Evolutionary conservation across 1,284 basidiomycete species (phyloP).

Genomic region (Pisolithus thermaeus): DNA sequence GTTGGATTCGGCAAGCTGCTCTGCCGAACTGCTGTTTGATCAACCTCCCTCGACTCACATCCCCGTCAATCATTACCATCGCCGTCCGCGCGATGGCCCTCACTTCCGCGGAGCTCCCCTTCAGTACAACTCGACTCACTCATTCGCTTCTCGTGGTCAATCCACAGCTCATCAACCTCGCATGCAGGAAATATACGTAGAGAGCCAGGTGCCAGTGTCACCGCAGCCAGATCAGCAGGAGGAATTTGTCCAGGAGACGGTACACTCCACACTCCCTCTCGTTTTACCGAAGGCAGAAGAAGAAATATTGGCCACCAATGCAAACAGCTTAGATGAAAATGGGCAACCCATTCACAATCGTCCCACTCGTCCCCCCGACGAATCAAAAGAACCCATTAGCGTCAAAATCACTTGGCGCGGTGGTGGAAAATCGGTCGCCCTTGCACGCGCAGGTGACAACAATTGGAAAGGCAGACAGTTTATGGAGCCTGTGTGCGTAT

Average conservation of each 20-base stretch:
- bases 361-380: conserved; percentile 19
- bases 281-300: conserved; percentile 40
- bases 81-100: conserved; percentile 27
- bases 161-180: conserved; percentile 22
- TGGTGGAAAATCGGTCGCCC: conserved; percentile 52
- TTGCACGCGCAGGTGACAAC: conserved; percentile 65
- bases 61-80: conserved; percentile 32
- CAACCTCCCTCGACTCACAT: conserved; percentile 40
- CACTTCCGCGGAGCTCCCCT: conserved; percentile 27
- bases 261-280: conserved; percentile 58
- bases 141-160: conserved; percentile 29
- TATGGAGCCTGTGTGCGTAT: conserved; percentile 59
- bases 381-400: conserved; percentile 38
- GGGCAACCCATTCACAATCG: conserved; percentile 16
- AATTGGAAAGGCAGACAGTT: conserved; percentile 62
- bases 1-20: conserved; percentile 26
- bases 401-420: conserved; percentile 61
- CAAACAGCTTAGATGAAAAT: conserved; percentile 11
- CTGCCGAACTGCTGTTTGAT: conserved; percentile 34
- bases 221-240: conserved; percentile 19
- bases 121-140: conserved; percentile 33
- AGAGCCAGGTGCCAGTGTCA: conserved; percentile 23
- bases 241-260: conserved; percentile 48
- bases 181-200: conserved; percentile 30
- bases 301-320: conserved; percentile 20